A percentile compares a stretch with the other conserved stretches of the same genome.
These are phyloP conservation scores for Penicillium simplicissimum DNA, from an alignment of 495 filamentous ascomycete genomes.

Conservation along the genomic window DNA sequence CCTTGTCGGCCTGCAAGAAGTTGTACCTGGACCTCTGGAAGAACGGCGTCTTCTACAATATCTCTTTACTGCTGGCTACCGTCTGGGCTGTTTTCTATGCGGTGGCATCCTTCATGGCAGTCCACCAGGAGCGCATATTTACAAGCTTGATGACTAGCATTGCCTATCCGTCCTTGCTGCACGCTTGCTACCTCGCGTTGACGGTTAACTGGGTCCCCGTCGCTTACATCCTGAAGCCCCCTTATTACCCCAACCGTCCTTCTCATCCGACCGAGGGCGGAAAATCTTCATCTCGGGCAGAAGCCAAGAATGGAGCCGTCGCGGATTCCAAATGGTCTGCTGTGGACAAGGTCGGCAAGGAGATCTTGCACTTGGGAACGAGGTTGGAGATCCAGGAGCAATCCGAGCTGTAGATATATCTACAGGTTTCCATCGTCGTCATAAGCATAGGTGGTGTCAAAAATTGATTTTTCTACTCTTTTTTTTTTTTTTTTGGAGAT, in stretches of 20 bases:
- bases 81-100: constrained; percentile 16
- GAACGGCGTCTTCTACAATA: constrained; percentile 28
- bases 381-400: constrained; percentile 3
- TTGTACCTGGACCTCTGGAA: constrained; percentile 23
- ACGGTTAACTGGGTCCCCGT: constrained; percentile 31
- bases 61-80: constrained; percentile 20
- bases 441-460: neutral
- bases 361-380: constrained; percentile 3
- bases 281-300: neutral
- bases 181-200: constrained; percentile 28
- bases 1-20: constrained; percentile 13
- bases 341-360: neutral
- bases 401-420: neutral
- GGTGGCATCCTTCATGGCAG: neutral
- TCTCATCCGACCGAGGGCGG: neutral
- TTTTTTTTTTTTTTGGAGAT: neutral
- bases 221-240: constrained; percentile 29
- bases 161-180: constrained; percentile 34
- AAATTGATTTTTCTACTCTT: neutral
- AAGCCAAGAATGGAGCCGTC: neutral
- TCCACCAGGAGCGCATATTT: neutral
- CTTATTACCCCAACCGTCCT: constrained; percentile 14
- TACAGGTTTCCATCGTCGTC: neutral
- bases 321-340: neutral
- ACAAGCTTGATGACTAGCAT: constrained; percentile 21